Conservation (phyloP, 2,329 filamentous ascomycete genomes). For the Fusarium vanettenii region DNA sequence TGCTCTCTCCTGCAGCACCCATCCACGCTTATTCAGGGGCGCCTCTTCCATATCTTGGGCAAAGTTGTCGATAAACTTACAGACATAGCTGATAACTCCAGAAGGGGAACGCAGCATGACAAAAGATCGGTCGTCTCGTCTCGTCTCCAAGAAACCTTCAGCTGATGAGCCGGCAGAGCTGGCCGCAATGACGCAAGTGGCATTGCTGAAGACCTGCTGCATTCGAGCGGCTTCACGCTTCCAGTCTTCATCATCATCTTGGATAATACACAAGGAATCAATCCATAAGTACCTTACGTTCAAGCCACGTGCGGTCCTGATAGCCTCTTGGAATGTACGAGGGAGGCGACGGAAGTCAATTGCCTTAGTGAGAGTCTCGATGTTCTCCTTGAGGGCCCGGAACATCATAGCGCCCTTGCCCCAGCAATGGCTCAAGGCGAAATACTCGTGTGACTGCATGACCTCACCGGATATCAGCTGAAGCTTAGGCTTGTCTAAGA, state of each 20-base stretch:
- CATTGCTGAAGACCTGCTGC: constrained; percentile 11
- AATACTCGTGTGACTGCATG: not conserved
- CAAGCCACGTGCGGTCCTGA: constrained; percentile 1
- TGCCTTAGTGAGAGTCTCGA: not conserved
- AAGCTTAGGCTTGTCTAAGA: not conserved
- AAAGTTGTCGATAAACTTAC: constrained; percentile 50
- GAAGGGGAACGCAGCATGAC: not conserved
- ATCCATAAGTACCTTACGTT: constrained; percentile 12
- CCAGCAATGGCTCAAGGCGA: constrained; percentile 20
- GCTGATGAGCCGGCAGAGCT: not conserved
- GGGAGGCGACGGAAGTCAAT: not conserved
- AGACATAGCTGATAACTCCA: constrained; percentile 37
- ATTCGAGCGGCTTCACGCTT: not conserved
- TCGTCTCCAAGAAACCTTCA: not conserved
- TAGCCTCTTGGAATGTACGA: constrained; percentile 11
- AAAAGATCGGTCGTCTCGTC: not conserved
- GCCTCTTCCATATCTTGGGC: constrained; percentile 45
- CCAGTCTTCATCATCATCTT: constrained; percentile 6
- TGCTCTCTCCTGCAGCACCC: constrained; percentile 14
- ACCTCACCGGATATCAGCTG: not conserved
- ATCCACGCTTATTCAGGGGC: constrained; percentile 41
- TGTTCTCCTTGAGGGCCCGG: not conserved
- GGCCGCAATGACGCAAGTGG: not conserved
- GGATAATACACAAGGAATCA: not conserved
- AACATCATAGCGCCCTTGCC: not conserved